A percentile compares a stretch with the other conserved stretches of the same genome.
These are phyloP conservation scores for Alternaria infectoria DNA, from an alignment of 2,329 filamentous ascomycete species.

Conservation along the genomic window DNA sequence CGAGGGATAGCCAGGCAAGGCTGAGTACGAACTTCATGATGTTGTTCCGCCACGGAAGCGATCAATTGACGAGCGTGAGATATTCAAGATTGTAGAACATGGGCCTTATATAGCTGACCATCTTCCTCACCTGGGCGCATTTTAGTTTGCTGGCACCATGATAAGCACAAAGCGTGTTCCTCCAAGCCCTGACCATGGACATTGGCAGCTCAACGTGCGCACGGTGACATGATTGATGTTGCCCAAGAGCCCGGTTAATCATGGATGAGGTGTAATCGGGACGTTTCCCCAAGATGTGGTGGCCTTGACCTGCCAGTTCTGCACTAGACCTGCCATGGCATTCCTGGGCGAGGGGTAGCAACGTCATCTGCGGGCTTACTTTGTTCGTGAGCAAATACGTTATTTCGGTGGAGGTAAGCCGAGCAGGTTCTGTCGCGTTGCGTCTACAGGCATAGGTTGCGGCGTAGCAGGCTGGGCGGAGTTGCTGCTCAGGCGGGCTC, in stretches of 20 bases:
- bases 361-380: conserved; percentile 20
- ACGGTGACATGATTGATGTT: conserved; percentile 5
- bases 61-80: neutral
- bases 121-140: neutral
- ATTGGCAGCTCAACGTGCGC: conserved; percentile 11
- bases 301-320: conserved; percentile 30
- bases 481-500: neutral
- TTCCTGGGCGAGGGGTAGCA: conserved; percentile 22
- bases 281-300: conserved; percentile 10
- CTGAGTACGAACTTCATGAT: conserved; percentile 24
- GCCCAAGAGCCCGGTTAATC: conserved; percentile 8
- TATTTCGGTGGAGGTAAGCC: neutral
- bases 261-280: conserved; percentile 9
- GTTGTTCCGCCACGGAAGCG: neutral
- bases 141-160: neutral
- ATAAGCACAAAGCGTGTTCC: neutral
- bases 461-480: neutral
- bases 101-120: conserved; percentile 8
- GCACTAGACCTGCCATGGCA: conserved; percentile 27
- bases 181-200: conserved; percentile 2
- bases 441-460: neutral
- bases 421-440: neutral
- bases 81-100: neutral
- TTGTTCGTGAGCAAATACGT: neutral
- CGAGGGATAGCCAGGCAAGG: conserved; percentile 23